These are phyloP conservation scores for Lachancea quebecensis DNA, from an alignment of 805 yeast species.

Conservation along the genomic window DNA sequence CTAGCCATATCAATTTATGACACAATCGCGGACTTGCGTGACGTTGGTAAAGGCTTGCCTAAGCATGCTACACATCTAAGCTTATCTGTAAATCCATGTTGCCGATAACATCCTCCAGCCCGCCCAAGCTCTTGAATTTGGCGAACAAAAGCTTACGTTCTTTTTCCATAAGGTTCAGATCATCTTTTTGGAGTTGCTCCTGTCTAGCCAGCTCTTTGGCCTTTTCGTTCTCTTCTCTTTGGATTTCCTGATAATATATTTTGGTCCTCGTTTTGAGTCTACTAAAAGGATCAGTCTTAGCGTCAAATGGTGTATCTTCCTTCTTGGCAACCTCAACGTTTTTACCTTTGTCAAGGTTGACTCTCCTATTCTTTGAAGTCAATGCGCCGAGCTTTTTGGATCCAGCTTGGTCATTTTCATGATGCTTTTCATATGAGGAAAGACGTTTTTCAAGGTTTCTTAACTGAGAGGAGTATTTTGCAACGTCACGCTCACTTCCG, in stretches of 20 bases:
- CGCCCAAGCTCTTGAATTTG: constrained; percentile 52
- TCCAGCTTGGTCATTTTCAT: constrained; percentile 36
- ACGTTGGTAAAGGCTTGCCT: background rate
- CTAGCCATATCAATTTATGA: background rate
- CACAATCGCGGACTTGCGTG: background rate
- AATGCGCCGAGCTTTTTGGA: constrained; percentile 55
- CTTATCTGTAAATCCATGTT: constrained; percentile 37
- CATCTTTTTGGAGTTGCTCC: constrained; percentile 34
- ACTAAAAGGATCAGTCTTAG: constrained; percentile 72
- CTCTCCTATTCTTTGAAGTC: constrained; percentile 77
- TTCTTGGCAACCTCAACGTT: constrained; percentile 67
- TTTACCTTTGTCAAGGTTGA: constrained; percentile 70
- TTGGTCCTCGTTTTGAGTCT: constrained; percentile 84
- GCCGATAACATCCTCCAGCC: constrained; percentile 45
- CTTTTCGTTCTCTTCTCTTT: constrained; percentile 50
- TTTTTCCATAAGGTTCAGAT: constrained; percentile 39
- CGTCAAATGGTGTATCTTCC: constrained; percentile 42
- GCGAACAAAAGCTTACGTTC: constrained; percentile 42
- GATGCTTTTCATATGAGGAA: constrained; percentile 32
- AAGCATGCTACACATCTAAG: constrained; percentile 18
- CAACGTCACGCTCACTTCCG: constrained; percentile 38
- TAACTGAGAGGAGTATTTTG: constrained; percentile 43
- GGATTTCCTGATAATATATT: constrained; percentile 59
- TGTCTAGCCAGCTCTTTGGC: constrained; percentile 49
- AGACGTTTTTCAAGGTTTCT: constrained; percentile 36